phyloP scores from a whole-genome alignment of 495 filamentous ascomycete species.

The Thermothielavioides terrestris region DNA sequence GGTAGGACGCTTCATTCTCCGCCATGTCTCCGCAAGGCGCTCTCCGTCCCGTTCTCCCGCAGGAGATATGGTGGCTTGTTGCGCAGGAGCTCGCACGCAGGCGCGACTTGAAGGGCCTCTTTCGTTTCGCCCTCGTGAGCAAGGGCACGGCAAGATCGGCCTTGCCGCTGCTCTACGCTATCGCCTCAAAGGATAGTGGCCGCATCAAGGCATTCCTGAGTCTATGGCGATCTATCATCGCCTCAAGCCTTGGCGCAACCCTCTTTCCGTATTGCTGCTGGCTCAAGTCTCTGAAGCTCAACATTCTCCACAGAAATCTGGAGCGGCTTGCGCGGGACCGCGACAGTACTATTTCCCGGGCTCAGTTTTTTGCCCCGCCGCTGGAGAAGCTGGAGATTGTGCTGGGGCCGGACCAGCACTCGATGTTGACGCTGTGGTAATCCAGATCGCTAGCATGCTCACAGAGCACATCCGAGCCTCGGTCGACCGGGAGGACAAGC shows the following conservation, averaged over 20 bases:
- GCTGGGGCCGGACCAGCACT: neutral
- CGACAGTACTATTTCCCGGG: neutral
- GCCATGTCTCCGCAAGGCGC: no score
- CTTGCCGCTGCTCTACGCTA: conserved; percentile 52
- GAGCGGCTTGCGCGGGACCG: conserved; percentile 44
- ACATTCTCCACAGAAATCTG: conserved; percentile 51
- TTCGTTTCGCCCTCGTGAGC: conserved; percentile 43
- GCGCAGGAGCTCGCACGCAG: conserved; percentile 45
- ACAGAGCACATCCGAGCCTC: conserved; percentile 27
- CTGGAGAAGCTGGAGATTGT: conserved; percentile 32
- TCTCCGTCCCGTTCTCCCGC: conserved; percentile 36
- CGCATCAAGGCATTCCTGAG: conserved; percentile 45
- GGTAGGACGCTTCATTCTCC: no score
- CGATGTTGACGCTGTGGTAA: conserved; percentile 15
- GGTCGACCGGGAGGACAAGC: conserved; percentile 24
- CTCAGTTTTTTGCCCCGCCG: conserved; percentile 43
- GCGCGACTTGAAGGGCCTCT: conserved; percentile 50
- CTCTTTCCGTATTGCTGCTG: conserved; percentile 62
- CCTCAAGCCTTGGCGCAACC: conserved; percentile 55
- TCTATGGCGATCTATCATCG: conserved; percentile 61
- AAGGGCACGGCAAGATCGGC: conserved; percentile 48
- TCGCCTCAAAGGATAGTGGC: no score
- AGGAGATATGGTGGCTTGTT: conserved; percentile 54
- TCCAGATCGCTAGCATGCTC: conserved; percentile 23
- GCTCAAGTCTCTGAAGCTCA: conserved; percentile 53